phyloP scores from a whole-genome alignment of 805 yeast species.

The Wickerhamiella slavikovae region DNA sequence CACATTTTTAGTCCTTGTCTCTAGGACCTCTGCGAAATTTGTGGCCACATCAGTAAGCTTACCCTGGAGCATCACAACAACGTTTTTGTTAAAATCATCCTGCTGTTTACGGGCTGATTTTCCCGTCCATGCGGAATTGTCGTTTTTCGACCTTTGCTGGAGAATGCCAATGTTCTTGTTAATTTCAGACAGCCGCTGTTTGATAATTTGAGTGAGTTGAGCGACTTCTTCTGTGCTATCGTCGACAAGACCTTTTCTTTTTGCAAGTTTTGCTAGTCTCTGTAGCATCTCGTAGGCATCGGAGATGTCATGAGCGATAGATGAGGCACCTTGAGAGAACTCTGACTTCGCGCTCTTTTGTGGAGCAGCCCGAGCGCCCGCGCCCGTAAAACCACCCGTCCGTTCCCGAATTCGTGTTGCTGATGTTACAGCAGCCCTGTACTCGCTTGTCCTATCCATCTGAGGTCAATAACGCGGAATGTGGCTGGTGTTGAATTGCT shows the following conservation, averaged over 20 bases:
- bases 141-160: constrained; percentile 30
- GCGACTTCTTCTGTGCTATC: constrained; percentile 89
- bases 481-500: too few relatives aligned
- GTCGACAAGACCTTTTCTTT: constrained; percentile 75
- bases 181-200: constrained; percentile 67
- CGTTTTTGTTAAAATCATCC: constrained; percentile 60
- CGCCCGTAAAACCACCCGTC: constrained; percentile 1
- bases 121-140: constrained; percentile 11
- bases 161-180: constrained; percentile 47
- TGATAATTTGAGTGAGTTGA: constrained; percentile 64
- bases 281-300: constrained; percentile 64
- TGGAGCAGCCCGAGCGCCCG: constrained; percentile 2
- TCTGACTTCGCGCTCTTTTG: constrained; percentile 19
- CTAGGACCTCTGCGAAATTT: constrained; percentile 76
- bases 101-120: constrained; percentile 29
- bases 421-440: constrained; percentile 73
- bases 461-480: too few relatives aligned
- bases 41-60: constrained; percentile 85
- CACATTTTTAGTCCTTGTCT: constrained; percentile 68
- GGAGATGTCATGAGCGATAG: constrained; percentile 74
- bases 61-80: constrained; percentile 67
- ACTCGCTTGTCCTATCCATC: constrained; percentile 80
- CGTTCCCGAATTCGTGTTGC: constrained; percentile 37
- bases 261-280: constrained; percentile 68
- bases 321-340: constrained; percentile 51